A percentile compares a stretch with the other conserved stretches of the same genome.
Conservation (phyloP, 2,329 filamentous ascomycete species). For the Apiospora arundinis region DNA sequence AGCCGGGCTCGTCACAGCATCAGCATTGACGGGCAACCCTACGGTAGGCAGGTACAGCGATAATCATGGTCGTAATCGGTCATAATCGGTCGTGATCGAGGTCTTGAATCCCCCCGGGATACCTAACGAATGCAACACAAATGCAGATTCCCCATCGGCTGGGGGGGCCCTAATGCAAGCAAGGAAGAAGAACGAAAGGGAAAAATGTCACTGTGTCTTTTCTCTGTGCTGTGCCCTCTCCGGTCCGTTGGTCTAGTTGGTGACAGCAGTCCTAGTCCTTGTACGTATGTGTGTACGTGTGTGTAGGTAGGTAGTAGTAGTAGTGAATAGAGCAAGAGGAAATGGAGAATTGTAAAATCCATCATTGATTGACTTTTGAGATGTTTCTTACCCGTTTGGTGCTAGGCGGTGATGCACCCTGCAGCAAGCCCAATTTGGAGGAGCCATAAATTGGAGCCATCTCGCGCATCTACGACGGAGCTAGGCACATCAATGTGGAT, state of each 20-base stretch:
- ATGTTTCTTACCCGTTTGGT: slow-evolving; percentile 1
- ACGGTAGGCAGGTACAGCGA: neutral
- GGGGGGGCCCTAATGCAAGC: neutral
- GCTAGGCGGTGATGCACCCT: slow-evolving; percentile 10
- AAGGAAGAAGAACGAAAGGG: neutral
- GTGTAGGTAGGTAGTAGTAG: neutral
- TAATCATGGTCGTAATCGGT: slow-evolving; percentile 2
- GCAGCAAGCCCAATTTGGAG: slow-evolving; percentile 19
- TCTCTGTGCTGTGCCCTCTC: neutral
- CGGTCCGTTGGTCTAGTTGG: neutral
- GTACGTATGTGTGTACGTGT: no score
- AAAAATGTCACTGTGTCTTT: neutral
- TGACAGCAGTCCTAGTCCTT: neutral
- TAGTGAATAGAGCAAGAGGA: no score
- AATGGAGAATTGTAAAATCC: slow-evolving; percentile 8
- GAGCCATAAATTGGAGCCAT: slow-evolving; percentile 18
- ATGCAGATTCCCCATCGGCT: slow-evolving; percentile 17
- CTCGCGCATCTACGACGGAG: slow-evolving; percentile 12
- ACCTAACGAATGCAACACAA: slow-evolving; percentile 2
- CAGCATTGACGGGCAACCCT: neutral
- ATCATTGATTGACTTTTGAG: slow-evolving; percentile 4
- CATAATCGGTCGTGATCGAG: slow-evolving; percentile 1
- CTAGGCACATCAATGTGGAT: slow-evolving; percentile 4
- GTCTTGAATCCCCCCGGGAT: slow-evolving; percentile 6
- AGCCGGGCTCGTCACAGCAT: slow-evolving; percentile 9